Evolutionary conservation across 1,284 basidiomycete species (phyloP).

Genomic region (Baeospora myosura): DNA sequence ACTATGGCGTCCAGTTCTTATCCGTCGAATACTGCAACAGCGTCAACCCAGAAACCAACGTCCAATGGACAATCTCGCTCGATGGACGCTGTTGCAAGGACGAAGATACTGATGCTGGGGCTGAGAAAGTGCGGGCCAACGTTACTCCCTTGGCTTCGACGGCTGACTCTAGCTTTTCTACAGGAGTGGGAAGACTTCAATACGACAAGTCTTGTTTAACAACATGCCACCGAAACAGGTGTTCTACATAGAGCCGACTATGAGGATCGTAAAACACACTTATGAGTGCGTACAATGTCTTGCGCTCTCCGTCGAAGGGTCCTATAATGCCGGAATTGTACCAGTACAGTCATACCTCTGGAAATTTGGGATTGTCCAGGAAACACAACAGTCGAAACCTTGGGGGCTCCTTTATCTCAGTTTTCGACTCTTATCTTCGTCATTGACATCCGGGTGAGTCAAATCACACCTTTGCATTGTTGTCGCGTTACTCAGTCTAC

Average conservation of each 20-base stretch:
- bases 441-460: slow-evolving; percentile 86
- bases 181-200: slow-evolving; percentile 91
- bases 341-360: slow-evolving; percentile 83
- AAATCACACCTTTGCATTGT: not conserved
- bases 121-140: slow-evolving; percentile 67
- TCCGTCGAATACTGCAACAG: too few species aligned
- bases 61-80: not conserved
- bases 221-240: slow-evolving; percentile 79
- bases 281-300: slow-evolving; percentile 61
- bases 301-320: too few species aligned
- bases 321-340: slow-evolving; percentile 2
- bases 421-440: slow-evolving; percentile 88
- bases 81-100: not conserved
- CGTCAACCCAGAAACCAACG: not conserved
- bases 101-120: slow-evolving; percentile 72
- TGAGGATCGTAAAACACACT: slow-evolving; percentile 65
- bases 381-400: slow-evolving; percentile 68
- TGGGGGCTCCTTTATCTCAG: slow-evolving; percentile 64
- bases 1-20: too few species aligned
- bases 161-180: slow-evolving; percentile 9
- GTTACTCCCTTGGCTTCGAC: slow-evolving; percentile 1
- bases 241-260: slow-evolving; percentile 86
- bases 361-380: slow-evolving; percentile 96
- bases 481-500: not conserved
- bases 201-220: slow-evolving; percentile 88